phyloP scores from a whole-genome alignment of 768 basidiomycete species.

The Trichaptum fuscoviolaceum region DNA sequence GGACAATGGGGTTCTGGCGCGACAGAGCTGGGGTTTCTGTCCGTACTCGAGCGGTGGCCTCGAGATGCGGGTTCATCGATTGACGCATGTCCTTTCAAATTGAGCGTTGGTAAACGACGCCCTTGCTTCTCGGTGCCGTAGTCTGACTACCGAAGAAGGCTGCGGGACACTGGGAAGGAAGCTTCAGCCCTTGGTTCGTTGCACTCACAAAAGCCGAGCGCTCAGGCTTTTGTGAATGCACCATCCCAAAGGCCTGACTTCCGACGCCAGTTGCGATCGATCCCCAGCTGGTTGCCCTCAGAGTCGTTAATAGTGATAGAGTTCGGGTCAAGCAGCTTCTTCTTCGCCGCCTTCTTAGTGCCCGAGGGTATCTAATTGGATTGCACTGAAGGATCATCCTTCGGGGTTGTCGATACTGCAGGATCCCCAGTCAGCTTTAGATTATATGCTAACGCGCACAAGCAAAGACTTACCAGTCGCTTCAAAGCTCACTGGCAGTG shows the following conservation, averaged over 20 bases:
- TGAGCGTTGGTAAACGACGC: no score
- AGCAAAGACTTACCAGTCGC: not conserved
- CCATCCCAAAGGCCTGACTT: not conserved
- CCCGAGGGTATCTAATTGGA: not conserved
- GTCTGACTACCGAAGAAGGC: not conserved
- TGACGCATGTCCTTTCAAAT: no score
- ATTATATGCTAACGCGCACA: not conserved
- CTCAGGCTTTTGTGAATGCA: not conserved
- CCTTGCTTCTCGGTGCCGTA: not conserved
- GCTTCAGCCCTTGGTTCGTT: not conserved
- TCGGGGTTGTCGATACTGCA: not conserved
- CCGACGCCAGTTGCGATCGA: not conserved
- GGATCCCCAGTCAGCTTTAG: not conserved
- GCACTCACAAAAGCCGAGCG: not conserved
- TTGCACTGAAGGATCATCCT: not conserved
- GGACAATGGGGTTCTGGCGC: no score
- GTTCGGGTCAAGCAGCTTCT: not conserved
- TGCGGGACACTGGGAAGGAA: not conserved
- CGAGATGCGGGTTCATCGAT: no score
- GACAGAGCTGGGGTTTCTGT: no score
- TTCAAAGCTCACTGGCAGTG: not conserved
- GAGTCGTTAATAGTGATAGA: not conserved
- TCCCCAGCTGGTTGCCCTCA: not conserved
- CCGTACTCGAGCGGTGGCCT: no score
- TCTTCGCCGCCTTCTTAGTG: not conserved